Conservation (phyloP, 1,139 yeast genomes). For the Sugiyamaella pinicola region DNA sequence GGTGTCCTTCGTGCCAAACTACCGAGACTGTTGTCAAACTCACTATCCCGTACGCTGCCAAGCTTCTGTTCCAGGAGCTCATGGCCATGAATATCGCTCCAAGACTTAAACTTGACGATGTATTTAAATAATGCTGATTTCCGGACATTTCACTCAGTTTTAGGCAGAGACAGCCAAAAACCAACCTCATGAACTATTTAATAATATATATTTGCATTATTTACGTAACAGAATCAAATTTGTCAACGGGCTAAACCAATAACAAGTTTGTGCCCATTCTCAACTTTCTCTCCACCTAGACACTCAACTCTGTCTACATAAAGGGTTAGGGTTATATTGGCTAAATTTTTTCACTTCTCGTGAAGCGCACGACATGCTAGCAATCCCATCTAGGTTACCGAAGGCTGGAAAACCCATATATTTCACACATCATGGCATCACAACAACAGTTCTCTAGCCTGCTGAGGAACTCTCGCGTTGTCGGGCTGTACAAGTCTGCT, state of each 20-base stretch:
- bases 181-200: not conserved
- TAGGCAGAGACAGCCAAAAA: too few relatives aligned
- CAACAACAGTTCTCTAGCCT: slow-evolving; percentile 27
- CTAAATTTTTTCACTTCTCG: slow-evolving; percentile 7
- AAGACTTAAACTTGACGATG: slow-evolving; percentile 84
- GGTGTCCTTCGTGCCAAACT: slow-evolving; percentile 95
- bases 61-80: slow-evolving; percentile 90
- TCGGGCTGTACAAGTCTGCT: slow-evolving; percentile 24
- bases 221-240: too few relatives aligned
- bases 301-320: too few relatives aligned
- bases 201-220: slow-evolving; percentile 9
- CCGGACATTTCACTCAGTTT: too few relatives aligned
- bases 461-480: slow-evolving; percentile 39
- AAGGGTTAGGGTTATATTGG: slow-evolving; percentile 6
- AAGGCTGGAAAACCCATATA: not conserved
- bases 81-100: slow-evolving; percentile 98
- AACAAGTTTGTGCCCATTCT: too few relatives aligned
- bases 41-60: slow-evolving; percentile 99
- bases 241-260: too few relatives aligned
- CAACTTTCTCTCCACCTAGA: too few relatives aligned
- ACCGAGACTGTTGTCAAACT: slow-evolving; percentile 84
- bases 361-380: too few relatives aligned
- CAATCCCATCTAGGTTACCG: too few relatives aligned
- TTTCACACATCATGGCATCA: not conserved
- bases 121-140: slow-evolving; percentile 53